phyloP scores from a whole-genome alignment of 176 grass and related monocot genomes.

The Musa acuminata region DNA sequence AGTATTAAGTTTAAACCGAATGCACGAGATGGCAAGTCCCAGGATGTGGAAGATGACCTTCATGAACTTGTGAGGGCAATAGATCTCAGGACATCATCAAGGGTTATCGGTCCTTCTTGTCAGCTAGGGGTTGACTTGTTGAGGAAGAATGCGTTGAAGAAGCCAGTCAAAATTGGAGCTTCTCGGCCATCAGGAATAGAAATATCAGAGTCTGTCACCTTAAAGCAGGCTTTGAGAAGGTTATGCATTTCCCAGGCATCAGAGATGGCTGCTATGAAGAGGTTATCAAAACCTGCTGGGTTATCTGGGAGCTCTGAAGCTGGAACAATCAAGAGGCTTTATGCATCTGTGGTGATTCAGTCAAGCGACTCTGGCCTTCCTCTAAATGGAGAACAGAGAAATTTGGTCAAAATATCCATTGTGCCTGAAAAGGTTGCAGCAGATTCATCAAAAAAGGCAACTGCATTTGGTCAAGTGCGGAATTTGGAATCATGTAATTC shows the following conservation, averaged over 20 bases:
- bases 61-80: conserved; percentile 67
- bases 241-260: conserved; percentile 32
- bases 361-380: conserved; percentile 10
- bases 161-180: conserved; percentile 33
- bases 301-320: conserved; percentile 16
- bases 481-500: conserved; percentile 10
- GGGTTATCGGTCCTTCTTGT: conserved; percentile 33
- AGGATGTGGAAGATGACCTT: conserved; percentile 54
- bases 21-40: conserved; percentile 26
- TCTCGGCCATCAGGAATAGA: conserved; percentile 40
- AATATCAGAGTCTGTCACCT: conserved; percentile 64
- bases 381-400: conserved; percentile 4
- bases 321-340: conserved; percentile 23
- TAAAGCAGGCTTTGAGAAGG: conserved; percentile 62
- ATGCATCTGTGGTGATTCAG: conserved; percentile 23
- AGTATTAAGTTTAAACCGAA: conserved; percentile 48
- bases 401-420: conserved; percentile 21
- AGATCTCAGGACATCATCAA: conserved; percentile 43
- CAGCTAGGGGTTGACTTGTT: conserved; percentile 22
- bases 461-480: not conserved
- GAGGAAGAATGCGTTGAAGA: conserved; percentile 38
- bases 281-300: conserved; percentile 17
- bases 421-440: conserved; percentile 7
- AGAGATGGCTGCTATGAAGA: conserved; percentile 30
- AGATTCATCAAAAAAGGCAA: conserved; percentile 13